phyloP scores from a whole-genome alignment of 2,329 filamentous ascomycete species.

The Colletotrichum cereale region DNA sequence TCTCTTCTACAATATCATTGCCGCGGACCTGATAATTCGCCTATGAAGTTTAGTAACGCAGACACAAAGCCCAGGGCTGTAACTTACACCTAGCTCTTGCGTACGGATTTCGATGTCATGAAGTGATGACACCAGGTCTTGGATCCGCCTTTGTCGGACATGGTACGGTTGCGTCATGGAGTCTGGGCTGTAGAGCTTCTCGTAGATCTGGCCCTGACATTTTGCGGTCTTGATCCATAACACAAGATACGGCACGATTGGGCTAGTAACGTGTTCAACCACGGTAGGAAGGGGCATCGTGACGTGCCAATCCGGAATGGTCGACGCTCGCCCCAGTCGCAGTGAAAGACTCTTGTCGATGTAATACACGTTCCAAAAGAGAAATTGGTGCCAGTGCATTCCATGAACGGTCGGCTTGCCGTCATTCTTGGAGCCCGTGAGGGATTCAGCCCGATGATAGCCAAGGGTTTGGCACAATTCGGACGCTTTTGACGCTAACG shows the following conservation, averaged over 20 bases:
- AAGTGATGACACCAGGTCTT: slow-evolving; percentile 48
- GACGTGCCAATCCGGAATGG: slow-evolving; percentile 70
- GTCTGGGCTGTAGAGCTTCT: slow-evolving; percentile 63
- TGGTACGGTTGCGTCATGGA: slow-evolving; percentile 52
- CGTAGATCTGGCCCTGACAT: slow-evolving; percentile 68
- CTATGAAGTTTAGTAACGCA: slow-evolving; percentile 1
- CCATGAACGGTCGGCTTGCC: slow-evolving; percentile 41
- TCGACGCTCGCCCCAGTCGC: slow-evolving; percentile 64
- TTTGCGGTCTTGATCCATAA: slow-evolving; percentile 64
- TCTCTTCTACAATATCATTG: slow-evolving; percentile 37
- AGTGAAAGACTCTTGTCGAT: slow-evolving; percentile 69
- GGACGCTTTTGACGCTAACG: slow-evolving; percentile 47
- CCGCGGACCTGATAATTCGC: background rate
- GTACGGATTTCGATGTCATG: slow-evolving; percentile 48
- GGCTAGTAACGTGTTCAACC: background rate
- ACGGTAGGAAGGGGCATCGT: slow-evolving; percentile 46
- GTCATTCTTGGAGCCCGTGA: slow-evolving; percentile 44
- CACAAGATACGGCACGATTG: slow-evolving; percentile 53
- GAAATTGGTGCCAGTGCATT: slow-evolving; percentile 49
- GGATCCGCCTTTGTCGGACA: slow-evolving; percentile 51
- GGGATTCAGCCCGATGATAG: slow-evolving; percentile 45
- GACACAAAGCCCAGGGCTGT: no score
- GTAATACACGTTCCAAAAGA: slow-evolving; percentile 71
- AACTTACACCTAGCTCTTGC: slow-evolving; percentile 37
- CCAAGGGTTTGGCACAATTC: slow-evolving; percentile 50